phyloP scores from a whole-genome alignment of 371 early-diverging fungal genomes.

The Synchytrium microbalum region DNA sequence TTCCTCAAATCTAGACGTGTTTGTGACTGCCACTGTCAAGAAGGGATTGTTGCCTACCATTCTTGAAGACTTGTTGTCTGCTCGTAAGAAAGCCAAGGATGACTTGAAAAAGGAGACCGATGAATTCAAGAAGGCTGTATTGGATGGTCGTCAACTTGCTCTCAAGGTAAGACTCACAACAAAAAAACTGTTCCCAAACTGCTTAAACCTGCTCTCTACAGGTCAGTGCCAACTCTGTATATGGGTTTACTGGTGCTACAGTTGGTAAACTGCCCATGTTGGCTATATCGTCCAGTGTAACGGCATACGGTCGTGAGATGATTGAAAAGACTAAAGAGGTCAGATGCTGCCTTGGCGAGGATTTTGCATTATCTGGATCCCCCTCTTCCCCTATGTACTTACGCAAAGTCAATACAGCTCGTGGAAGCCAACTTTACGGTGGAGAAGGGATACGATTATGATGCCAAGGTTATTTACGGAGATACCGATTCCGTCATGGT shows the following conservation, averaged over 20 bases:
- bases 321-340: slow-evolving; percentile 85
- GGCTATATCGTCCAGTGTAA: slow-evolving; percentile 97
- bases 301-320: slow-evolving; percentile 98
- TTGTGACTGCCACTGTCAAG: slow-evolving; percentile 63
- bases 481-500: slow-evolving; percentile 99
- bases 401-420: slow-evolving; percentile 28
- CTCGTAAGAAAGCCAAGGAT: slow-evolving; percentile 92
- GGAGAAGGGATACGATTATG: slow-evolving; percentile 79
- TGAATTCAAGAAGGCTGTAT: slow-evolving; percentile 82
- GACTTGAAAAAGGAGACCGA: slow-evolving; percentile 94
- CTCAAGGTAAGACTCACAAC: slow-evolving; percentile 57
- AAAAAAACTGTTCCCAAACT: slow-evolving; percentile 4
- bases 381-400: neutral
- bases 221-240: slow-evolving; percentile 98
- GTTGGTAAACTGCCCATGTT: slow-evolving; percentile 96
- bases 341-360: slow-evolving; percentile 1
- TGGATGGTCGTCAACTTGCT: slow-evolving; percentile 98
- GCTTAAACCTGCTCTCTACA: too few relatives aligned
- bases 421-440: slow-evolving; percentile 83
- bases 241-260: slow-evolving; percentile 99
- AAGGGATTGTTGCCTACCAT: slow-evolving; percentile 95
- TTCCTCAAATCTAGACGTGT: slow-evolving; percentile 59
- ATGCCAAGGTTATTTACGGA: slow-evolving; percentile 97
- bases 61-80: slow-evolving; percentile 84
- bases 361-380: neutral